Evolutionary conservation across 1,284 basidiomycete species (phyloP).

Genomic region (Sporisorium iseilematis-ciliati): DNA sequence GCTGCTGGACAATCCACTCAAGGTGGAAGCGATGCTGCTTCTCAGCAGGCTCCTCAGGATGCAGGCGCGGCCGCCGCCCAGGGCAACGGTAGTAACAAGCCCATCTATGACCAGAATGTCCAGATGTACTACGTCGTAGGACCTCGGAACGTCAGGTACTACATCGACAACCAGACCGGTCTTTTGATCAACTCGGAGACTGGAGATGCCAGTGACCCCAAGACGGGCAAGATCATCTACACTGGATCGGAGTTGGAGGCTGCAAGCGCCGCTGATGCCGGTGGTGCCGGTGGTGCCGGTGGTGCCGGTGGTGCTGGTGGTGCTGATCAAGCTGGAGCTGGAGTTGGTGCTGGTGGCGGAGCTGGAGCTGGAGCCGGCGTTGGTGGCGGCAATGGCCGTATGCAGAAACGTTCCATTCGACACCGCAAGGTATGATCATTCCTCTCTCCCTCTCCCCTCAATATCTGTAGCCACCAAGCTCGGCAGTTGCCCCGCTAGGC

Average conservation of each 20-base stretch:
- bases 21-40: not conserved
- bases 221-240: conserved; percentile 29
- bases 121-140: not conserved
- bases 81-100: not conserved
- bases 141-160: conserved; percentile 18
- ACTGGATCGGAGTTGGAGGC: not conserved
- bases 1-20: not conserved
- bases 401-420: conserved; percentile 31
- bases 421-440: conserved; percentile 41
- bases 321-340: not conserved
- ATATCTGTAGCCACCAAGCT: not conserved
- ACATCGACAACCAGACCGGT: conserved; percentile 25
- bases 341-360: not conserved
- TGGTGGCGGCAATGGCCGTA: conserved; percentile 1
- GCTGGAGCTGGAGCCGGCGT: not conserved
- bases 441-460: not conserved
- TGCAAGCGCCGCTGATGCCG: not conserved
- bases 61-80: not conserved
- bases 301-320: not conserved
- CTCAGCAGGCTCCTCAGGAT: not conserved
- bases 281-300: not conserved
- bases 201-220: conserved; percentile 30
- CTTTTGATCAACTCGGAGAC: conserved; percentile 28
- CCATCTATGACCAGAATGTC: not conserved
- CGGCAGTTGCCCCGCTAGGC: not conserved